Evolutionary conservation across 495 filamentous ascomycete species (phyloP).

Genomic region (Neurospora sp.): DNA sequence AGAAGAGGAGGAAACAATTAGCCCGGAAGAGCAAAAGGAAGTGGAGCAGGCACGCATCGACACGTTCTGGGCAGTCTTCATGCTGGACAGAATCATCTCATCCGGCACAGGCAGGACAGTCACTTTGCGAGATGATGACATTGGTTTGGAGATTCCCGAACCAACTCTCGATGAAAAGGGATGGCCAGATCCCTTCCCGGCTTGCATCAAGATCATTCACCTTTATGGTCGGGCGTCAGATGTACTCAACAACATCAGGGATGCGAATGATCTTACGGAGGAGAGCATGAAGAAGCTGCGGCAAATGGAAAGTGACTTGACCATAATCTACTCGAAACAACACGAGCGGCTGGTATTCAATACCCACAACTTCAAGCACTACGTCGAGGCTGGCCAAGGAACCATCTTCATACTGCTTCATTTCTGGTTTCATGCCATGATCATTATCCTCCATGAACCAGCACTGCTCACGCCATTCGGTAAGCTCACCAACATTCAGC

Average conservation of each 20-base stretch:
- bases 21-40: conserved; percentile 45
- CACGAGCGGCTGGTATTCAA: conserved; percentile 67
- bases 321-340: conserved; percentile 65
- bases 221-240: conserved; percentile 76
- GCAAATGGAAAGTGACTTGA: conserved; percentile 67
- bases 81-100: conserved; percentile 75
- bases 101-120: conserved; percentile 74
- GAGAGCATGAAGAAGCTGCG: conserved; percentile 59
- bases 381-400: conserved; percentile 65
- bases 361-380: conserved; percentile 64
- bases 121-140: conserved; percentile 70
- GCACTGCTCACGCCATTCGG: conserved; percentile 70
- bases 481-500: conserved; percentile 47
- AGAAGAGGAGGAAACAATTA: conserved; percentile 31
- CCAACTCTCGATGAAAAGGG: conserved; percentile 49
- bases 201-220: conserved; percentile 70
- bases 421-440: conserved; percentile 84
- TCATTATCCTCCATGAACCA: conserved; percentile 75
- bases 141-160: conserved; percentile 62
- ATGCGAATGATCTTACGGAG: conserved; percentile 60
- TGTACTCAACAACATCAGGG: conserved; percentile 70
- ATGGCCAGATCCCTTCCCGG: conserved; percentile 69
- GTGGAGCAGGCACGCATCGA: conserved; percentile 65
- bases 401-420: conserved; percentile 81
- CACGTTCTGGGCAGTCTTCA: conserved; percentile 80